Percentiles rank a stretch among this genome's conserved stretches.
These are phyloP conservation scores for Metschnikowia picachoensis DNA, from an alignment of 805 yeast species.

Conservation along the genomic window DNA sequence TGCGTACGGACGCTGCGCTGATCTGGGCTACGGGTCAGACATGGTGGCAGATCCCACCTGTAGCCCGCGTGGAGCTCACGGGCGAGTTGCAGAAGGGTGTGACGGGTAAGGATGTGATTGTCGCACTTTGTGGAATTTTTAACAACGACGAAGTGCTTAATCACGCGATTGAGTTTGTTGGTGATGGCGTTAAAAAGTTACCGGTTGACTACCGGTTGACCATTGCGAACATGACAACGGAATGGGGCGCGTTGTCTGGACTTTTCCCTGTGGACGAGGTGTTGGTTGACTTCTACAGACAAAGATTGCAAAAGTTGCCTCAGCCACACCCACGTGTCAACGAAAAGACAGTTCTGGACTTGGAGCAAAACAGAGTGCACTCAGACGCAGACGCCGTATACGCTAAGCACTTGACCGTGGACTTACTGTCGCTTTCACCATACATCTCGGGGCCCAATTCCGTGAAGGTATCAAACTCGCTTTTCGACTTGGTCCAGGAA, in stretches of 20 bases:
- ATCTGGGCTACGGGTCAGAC: constrained; percentile 99
- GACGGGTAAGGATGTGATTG: constrained; percentile 95
- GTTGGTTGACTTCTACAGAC: constrained; percentile 71
- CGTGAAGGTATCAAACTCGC: constrained; percentile 82
- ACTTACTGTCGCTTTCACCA: constrained; percentile 77
- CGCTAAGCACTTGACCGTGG: constrained; percentile 83
- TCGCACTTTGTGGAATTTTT: constrained; percentile 90
- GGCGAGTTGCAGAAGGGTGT: constrained; percentile 83
- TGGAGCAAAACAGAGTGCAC: constrained; percentile 40
- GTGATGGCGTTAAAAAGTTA: constrained; percentile 66
- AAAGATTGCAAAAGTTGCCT: constrained; percentile 54
- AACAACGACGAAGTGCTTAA: constrained; percentile 89
- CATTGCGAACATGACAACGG: constrained; percentile 23
- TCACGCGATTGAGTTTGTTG: constrained; percentile 91
- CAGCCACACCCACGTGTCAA: constrained; percentile 85
- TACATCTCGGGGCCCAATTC: constrained; percentile 96
- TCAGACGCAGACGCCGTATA: constrained; percentile 80
- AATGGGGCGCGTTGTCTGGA: constrained; percentile 74
- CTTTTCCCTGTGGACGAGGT: constrained; percentile 92
- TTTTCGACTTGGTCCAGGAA: constrained; percentile 67
- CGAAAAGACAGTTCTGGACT: constrained; percentile 48
- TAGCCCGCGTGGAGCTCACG: constrained; percentile 83
- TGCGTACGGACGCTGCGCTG: constrained; percentile 97
- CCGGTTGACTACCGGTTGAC: constrained; percentile 52
- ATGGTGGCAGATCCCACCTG: constrained; percentile 99